phyloP scores from a whole-genome alignment of 1,139 yeast genomes.

The Magnusiomyces ingens region DNA sequence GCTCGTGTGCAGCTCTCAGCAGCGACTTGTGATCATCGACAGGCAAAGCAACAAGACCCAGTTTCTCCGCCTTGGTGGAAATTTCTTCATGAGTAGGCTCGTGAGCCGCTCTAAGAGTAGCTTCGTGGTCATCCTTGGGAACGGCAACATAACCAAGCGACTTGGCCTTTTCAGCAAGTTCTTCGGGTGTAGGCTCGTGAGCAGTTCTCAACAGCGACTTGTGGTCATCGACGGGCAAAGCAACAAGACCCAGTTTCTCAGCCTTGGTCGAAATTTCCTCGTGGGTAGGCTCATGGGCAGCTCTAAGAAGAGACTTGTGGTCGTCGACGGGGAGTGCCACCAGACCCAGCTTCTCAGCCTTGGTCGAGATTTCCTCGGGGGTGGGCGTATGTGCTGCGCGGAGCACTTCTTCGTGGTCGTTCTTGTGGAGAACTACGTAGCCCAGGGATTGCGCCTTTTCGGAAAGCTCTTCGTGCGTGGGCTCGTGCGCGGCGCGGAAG shows the following conservation, averaged over 20 bases:
- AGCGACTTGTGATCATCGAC: slow-evolving; percentile 33
- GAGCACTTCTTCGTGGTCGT: slow-evolving; percentile 9
- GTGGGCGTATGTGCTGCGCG: slow-evolving; percentile 20
- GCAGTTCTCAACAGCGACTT: slow-evolving; percentile 16
- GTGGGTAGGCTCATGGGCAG: slow-evolving; percentile 20
- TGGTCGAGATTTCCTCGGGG: slow-evolving; percentile 17
- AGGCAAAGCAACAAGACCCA: slow-evolving; percentile 32
- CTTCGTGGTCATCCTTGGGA: slow-evolving; percentile 5
- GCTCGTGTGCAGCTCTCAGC: slow-evolving; percentile 28
- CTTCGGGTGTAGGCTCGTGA: slow-evolving; percentile 20
- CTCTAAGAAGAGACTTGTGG: slow-evolving; percentile 7
- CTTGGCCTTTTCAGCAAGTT: slow-evolving; percentile 19
- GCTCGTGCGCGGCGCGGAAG: slow-evolving; percentile 22
- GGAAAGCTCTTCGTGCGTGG: slow-evolving; percentile 37
- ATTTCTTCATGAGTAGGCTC: slow-evolving; percentile 10
- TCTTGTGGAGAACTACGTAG: slow-evolving; percentile 14
- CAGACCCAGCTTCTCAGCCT: slow-evolving; percentile 25
- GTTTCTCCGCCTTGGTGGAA: not conserved
- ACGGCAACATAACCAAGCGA: slow-evolving; percentile 10
- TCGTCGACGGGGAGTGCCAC: slow-evolving; percentile 26
- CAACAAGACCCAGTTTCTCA: slow-evolving; percentile 26
- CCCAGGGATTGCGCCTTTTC: slow-evolving; percentile 40
- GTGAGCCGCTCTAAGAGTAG: slow-evolving; percentile 12
- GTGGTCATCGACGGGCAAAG: slow-evolving; percentile 22
- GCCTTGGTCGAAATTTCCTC: slow-evolving; percentile 20